A percentile compares a stretch with the other conserved stretches of the same genome.
phyloP scores from a whole-genome alignment of 202 grass and related monocot genomes.

The Bolboschoenoplectus hybrid region DNA sequence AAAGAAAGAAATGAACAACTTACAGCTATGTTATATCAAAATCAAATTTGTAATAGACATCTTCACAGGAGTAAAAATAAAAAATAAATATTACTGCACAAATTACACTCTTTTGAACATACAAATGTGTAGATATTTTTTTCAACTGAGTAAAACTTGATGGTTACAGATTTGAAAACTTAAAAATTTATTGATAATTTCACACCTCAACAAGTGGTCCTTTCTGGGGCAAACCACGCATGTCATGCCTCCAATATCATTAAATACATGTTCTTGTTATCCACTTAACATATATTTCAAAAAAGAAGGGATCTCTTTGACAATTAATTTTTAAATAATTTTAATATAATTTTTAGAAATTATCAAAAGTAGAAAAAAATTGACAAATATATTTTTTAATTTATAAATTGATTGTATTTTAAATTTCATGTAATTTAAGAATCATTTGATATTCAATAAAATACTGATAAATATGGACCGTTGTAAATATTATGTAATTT shows the following conservation, averaged over 20 bases:
- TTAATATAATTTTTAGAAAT: too few relatives aligned
- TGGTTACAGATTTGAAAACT: background rate
- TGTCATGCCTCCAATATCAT: background rate
- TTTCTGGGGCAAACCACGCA: background rate
- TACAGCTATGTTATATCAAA: background rate
- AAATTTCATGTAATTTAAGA: too few relatives aligned
- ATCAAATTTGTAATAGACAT: background rate
- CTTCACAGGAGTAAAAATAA: too few relatives aligned
- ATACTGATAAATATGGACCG: too few relatives aligned
- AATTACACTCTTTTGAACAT: background rate
- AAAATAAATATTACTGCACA: background rate
- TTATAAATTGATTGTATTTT: too few relatives aligned
- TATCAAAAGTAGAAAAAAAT: too few relatives aligned
- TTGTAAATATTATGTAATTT: too few relatives aligned
- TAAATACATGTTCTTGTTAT: slow-evolving; percentile 15
- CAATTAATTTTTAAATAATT: too few relatives aligned
- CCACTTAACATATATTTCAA: background rate
- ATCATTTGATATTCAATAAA: too few relatives aligned
- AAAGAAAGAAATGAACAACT: background rate
- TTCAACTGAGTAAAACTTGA: slow-evolving; percentile 5
- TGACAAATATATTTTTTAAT: too few relatives aligned
- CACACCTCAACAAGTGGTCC: background rate
- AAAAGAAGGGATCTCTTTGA: too few relatives aligned
- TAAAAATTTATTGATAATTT: slow-evolving; percentile 23
- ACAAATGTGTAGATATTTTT: background rate